Evolutionary conservation across 805 yeast species (phyloP), one percentile per base, ranked within the genome.

Genomic region (Wickerhamiella slavikovae): DNA sequence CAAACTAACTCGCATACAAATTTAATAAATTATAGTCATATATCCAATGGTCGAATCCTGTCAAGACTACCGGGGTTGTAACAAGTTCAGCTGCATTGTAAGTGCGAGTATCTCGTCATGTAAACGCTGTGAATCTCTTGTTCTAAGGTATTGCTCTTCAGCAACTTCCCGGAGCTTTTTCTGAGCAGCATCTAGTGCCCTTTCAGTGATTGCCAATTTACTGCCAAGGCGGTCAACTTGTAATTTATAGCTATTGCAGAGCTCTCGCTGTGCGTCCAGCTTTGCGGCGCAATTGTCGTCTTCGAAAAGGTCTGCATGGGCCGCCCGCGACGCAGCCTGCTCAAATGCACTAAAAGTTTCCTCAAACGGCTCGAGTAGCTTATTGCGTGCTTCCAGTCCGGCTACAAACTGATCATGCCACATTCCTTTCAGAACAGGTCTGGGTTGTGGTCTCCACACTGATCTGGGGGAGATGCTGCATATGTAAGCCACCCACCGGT

Each of bases 81-180:
- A n/a, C 54, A 68, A 57, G 34, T 64, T 66, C 21, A 56, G 54
- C 42, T 73, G 82, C 24, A 78, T 68, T 30, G 67, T 64, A 35
- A 60, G 42, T 1, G 71, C 61, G 13, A 77, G 54, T 17, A 71
- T 54, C 41, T 77, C 89, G 42, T 78, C 83, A 35, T 71, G 72
- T 25, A 72, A 47, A 19, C 61, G 52, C 35, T 68, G 76, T 13
- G 70, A 60, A 4, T 71, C 60, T 38, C 62, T 62, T 30, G 68
- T 61, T 47, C 69, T 71, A 17, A 60, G 18, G 31, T 40, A 39
- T 30, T 42, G 40, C 28, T 42, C 46, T 26, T 43, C 47, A 8
- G 37, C 29, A 30, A 37, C 28, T 14, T 37, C 36, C 4, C 45
- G 27, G 1, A 33, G 32, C 5, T 37, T 34, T 24, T 35, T 33